Conservation (phyloP, 129 eudicot species). For the Centrapalus pauciflorus region DNA sequence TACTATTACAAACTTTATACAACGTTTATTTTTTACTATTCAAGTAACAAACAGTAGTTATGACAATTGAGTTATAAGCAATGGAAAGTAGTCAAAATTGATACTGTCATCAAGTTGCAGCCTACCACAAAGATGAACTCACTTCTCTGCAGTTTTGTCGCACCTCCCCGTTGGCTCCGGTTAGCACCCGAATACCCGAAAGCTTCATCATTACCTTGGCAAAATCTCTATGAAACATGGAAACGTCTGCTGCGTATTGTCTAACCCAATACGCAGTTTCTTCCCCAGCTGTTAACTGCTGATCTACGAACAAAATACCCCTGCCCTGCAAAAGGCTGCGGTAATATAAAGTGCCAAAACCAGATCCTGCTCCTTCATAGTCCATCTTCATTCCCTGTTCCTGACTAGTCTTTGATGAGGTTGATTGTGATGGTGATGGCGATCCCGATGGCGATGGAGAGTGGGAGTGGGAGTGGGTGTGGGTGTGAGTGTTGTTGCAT, state of each 20-base stretch:
- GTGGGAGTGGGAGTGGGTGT: constrained; percentile 19
- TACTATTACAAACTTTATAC: too few species aligned
- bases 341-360: constrained; percentile 63
- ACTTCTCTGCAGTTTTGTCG: constrained; percentile 46
- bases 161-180: constrained; percentile 55
- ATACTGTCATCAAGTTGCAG: not conserved
- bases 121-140: constrained; percentile 21
- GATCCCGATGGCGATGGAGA: constrained; percentile 36
- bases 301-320: constrained; percentile 74
- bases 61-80: not conserved
- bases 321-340: constrained; percentile 60
- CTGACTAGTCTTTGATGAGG: constrained; percentile 23
- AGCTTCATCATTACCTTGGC: constrained; percentile 73
- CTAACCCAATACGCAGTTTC: constrained; percentile 58
- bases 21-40: too few species aligned
- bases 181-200: constrained; percentile 43
- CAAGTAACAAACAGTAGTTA: not conserved
- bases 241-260: constrained; percentile 58
- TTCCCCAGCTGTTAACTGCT: constrained; percentile 71
- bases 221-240: constrained; percentile 60
- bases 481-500: constrained; percentile 37
- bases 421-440: constrained; percentile 34
- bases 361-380: constrained; percentile 53
- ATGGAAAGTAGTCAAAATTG: constrained; percentile 6
- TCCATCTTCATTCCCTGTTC: constrained; percentile 59